phyloP scores from a whole-genome alignment of 345 rosid species.

The Lepidium africanum region DNA sequence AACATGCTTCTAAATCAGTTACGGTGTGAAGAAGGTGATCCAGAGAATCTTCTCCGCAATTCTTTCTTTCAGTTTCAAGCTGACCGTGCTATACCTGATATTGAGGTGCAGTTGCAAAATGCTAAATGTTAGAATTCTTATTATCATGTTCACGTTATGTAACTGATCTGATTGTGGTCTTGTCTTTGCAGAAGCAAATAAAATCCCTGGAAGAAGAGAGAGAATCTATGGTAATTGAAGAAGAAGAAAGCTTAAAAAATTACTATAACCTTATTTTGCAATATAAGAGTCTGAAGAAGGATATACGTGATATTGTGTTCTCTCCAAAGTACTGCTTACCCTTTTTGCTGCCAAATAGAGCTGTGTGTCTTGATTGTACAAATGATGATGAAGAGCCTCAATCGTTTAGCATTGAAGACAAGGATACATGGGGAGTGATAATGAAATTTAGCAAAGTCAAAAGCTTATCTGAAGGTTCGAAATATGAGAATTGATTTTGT shows the following conservation, averaged over 20 bases:
- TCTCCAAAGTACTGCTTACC: conserved; percentile 86
- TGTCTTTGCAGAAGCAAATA: conserved; percentile 60
- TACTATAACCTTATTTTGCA: conserved; percentile 77
- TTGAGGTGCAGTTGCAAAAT: conserved; percentile 48
- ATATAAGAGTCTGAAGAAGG: conserved; percentile 67
- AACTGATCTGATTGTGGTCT: conserved; percentile 14
- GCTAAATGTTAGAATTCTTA: neutral
- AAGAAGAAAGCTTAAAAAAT: conserved; percentile 78
- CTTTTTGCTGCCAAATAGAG: conserved; percentile 74
- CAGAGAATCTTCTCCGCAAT: conserved; percentile 91
- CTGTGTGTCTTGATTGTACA: conserved; percentile 51
- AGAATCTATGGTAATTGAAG: conserved; percentile 81
- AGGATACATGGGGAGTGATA: conserved; percentile 78
- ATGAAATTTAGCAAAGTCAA: conserved; percentile 67
- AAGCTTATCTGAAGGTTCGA: conserved; percentile 57
- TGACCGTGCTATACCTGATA: conserved; percentile 83
- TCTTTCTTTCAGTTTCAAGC: conserved; percentile 99
- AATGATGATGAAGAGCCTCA: conserved; percentile 44
- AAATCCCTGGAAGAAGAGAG: conserved; percentile 77
- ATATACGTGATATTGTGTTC: conserved; percentile 61
- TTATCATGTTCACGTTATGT: neutral
- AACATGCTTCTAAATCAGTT: conserved; percentile 97
- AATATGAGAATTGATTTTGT: neutral
- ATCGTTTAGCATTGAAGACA: conserved; percentile 63
- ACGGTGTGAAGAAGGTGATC: conserved; percentile 91